Percentiles rank a stretch among this genome's conserved stretches.
These are phyloP conservation scores for Solanum infundibuliforme DNA, from an alignment of 257 asterid genomes.

Conservation along the genomic window DNA sequence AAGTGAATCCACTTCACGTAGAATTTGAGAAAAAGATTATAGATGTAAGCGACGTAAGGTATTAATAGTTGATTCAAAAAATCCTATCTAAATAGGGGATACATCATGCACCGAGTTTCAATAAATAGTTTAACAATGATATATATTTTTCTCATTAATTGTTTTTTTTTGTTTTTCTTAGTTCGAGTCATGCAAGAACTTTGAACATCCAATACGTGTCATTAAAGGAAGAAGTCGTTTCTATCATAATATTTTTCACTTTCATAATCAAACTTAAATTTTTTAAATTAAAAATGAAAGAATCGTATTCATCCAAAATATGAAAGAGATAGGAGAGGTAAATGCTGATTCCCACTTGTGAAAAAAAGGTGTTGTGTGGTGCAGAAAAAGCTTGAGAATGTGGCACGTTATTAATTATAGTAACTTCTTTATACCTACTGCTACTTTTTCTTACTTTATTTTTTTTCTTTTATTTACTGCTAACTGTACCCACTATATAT, in stretches of 20 bases:
- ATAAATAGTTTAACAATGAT: too few relatives aligned
- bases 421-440: not conserved
- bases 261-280: too few relatives aligned
- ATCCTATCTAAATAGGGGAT: not conserved
- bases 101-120: not conserved
- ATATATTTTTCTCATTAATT: not conserved
- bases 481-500: rapidly evolving
- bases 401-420: not conserved
- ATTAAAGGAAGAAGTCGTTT: not conserved
- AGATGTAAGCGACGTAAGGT: too few relatives aligned
- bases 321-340: not conserved
- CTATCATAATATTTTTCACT: not conserved
- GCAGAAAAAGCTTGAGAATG: not conserved
- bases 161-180: not conserved
- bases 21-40: not conserved
- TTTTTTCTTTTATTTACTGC: not conserved
- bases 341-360: not conserved
- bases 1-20: not conserved
- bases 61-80: not conserved
- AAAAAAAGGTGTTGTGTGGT: not conserved
- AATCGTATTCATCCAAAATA: not conserved
- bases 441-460: not conserved
- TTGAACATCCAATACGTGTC: not conserved
- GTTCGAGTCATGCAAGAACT: not conserved
- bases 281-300: not conserved